Evolutionary conservation across 345 rosid species (phyloP).

Genomic region (Hirschfeldia incana): DNA sequence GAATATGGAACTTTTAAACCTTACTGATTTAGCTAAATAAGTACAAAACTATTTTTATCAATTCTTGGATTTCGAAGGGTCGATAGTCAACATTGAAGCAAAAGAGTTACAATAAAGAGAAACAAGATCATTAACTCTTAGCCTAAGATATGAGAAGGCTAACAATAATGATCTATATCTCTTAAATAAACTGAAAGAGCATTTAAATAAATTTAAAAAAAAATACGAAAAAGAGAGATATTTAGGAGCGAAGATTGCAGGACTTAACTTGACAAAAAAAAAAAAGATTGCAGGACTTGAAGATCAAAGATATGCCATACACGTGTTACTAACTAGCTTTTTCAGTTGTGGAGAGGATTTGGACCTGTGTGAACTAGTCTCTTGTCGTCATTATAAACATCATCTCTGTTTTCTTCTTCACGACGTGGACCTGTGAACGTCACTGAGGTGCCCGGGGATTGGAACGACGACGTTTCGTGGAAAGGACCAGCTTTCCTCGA

Average conservation of each 20-base stretch:
- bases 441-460: slow-evolving; percentile 37
- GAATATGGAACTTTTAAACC: background rate
- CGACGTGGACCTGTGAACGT: slow-evolving; percentile 32
- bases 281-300: background rate
- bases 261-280: too few relatives aligned
- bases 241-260: background rate
- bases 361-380: slow-evolving; percentile 90
- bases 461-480: slow-evolving; percentile 31
- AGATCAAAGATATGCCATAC: slow-evolving; percentile 17
- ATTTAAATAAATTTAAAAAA: background rate
- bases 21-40: slow-evolving; percentile 23
- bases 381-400: slow-evolving; percentile 65
- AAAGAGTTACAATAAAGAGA: slow-evolving; percentile 40
- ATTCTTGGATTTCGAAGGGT: slow-evolving; percentile 22
- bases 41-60: slow-evolving; percentile 36
- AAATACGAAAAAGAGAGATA: background rate
- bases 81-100: slow-evolving; percentile 24
- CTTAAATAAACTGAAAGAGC: background rate
- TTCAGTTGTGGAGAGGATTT: slow-evolving; percentile 86
- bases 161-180: slow-evolving; percentile 47
- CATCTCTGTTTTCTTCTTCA: slow-evolving; percentile 45
- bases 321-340: slow-evolving; percentile 22
- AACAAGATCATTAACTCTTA: slow-evolving; percentile 63
- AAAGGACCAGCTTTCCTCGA: slow-evolving; percentile 50
- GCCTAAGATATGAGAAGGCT: slow-evolving; percentile 50